Base-by-base conservation (phyloP, 129 eudicot genomes). In the Tanacetum coccineum region DNA sequence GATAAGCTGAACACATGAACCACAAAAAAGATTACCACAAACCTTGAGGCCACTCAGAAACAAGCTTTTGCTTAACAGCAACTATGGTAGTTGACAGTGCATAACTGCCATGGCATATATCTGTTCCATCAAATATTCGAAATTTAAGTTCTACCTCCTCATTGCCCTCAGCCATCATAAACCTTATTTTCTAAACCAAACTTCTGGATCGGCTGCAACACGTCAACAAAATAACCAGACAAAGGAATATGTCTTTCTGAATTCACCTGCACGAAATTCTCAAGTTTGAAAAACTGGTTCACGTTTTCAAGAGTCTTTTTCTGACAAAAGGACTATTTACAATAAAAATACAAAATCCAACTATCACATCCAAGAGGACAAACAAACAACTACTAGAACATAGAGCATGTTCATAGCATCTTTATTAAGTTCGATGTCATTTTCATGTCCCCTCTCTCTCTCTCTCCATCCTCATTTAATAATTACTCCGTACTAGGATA, bases 41-140 rank as follows among this genome's bases (percentile, higher is more conserved):
- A 88, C 96, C 96, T 88, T 78, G 92, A 80, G 92, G 92, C 96
- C 92, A 88, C 76, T 85, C 85, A 71, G 96, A 73, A 71, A 88
- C 85, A 59, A 85, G 92, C 74, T 78, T 82, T 81, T 85, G 87
- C 81, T 85, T 88, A 69, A 88, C 85, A 78, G 78, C 62, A 36
- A 82, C 78, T 70, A 85, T 70, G 42, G 89, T 81, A 71, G 80
- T 85, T 39, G 87, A 73, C 14, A 87, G 66, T 12, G 78, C 72
- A 69, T 88, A 88, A 52, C 79, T 81, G 65, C 85, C 77, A 78
- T 78, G 89, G 59, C 83, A 80, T 67, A 88, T 83, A 81, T 85
- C 92, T 46, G 92, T 83, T 68, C 92, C 96, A 64, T 85, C 96
- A 63, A 56, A 85, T 67, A 85, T 78, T 79, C 92, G 83, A 78